Base-by-base conservation (phyloP, 495 filamentous ascomycete species). In the Daldinia loculata region DNA sequence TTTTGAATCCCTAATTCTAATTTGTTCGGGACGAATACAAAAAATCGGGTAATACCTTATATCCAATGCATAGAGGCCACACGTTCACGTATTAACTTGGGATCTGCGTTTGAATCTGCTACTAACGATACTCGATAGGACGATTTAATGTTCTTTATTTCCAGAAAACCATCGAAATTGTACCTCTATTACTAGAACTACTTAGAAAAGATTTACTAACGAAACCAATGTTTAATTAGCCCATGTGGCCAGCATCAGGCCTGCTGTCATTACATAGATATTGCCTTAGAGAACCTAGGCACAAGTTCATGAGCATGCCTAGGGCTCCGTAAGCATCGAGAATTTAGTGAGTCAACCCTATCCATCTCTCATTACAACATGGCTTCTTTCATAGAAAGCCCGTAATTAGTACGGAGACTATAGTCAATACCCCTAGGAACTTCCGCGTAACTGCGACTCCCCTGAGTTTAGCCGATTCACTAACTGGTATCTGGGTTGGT, bases 401-500 rank as follows among this genome's bases (percentile, higher is more conserved):
- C 12, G 56, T 17, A 24, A 51, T 22, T n/a, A 65, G 4, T 36
- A 72, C 14, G 0, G 48, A 48, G 8, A 51, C 7, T 15, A 66
- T 41, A 15, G 61, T 30, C 4, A 58, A 2, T 27, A 6, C 27
- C 15, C 65, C 70, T 14, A 66, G 17, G 14, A 69, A 15, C 17
- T 38, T 38, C 24, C 30, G 50, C 34, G 58, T 45, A 24, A 11
- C 52, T 22, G 6, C 17, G 17, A 12, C 29, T 11, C 19, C 26
- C 17, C 17, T 11, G 0, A 60, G 9, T 22, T 1, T 63, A 43
- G 51, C 14, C 4, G 70, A 73, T 29, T 32, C 41, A 29, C 66
- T 73, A 32, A 69, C n/a, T 43, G 70, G 61, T 55, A 73, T 45
- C 53, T 65, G 70, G 41, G 30, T 69, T 19, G 66, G 70, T 5